phyloP scores from a whole-genome alignment of 2,329 filamentous ascomycete species.

The Waltergamsia citrina region DNA sequence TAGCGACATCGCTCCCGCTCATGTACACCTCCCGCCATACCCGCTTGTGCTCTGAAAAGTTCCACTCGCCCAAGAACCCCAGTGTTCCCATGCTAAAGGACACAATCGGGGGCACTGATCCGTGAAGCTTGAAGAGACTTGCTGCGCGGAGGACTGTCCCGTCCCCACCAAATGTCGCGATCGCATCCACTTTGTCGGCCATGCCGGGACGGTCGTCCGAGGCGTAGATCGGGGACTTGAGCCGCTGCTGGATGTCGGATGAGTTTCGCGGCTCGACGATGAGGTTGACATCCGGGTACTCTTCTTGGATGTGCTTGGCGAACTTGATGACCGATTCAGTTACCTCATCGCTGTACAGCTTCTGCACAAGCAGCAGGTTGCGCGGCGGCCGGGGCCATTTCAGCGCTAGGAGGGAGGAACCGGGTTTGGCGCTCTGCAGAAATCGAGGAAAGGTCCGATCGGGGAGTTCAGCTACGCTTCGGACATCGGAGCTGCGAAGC shows the following conservation, averaged over 20 bases:
- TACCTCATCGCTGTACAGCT: conserved; percentile 45
- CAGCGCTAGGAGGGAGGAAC: conserved; percentile 44
- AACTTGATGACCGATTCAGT: conserved; percentile 43
- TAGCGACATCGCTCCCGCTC: conserved; percentile 47
- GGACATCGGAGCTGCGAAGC: conserved; percentile 12
- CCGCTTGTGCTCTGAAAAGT: conserved; percentile 83
- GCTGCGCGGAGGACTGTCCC: conserved; percentile 26
- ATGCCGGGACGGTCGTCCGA: conserved; percentile 42
- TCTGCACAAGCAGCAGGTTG: conserved; percentile 49
- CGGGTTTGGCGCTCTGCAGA: conserved; percentile 29
- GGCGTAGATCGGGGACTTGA: conserved; percentile 68
- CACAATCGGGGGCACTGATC: conserved; percentile 78
- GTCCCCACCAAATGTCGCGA: conserved; percentile 86
- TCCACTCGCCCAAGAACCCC: conserved; percentile 94
- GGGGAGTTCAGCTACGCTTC: conserved; percentile 22
- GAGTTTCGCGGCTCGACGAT: conserved; percentile 76
- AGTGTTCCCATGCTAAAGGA: conserved; percentile 96
- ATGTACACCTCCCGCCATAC: conserved; percentile 92
- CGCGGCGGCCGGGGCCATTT: conserved; percentile 44
- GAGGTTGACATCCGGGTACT: conserved; percentile 73
- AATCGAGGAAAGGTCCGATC: conserved; percentile 23
- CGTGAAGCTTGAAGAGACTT: conserved; percentile 62
- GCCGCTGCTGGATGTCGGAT: conserved; percentile 54
- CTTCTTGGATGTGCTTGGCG: conserved; percentile 63
- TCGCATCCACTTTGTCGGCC: conserved; percentile 75